These are phyloP conservation scores for Jimgerdemannia flammicorona DNA, from an alignment of 192 early-diverging fungal species.

Conservation along the genomic window DNA sequence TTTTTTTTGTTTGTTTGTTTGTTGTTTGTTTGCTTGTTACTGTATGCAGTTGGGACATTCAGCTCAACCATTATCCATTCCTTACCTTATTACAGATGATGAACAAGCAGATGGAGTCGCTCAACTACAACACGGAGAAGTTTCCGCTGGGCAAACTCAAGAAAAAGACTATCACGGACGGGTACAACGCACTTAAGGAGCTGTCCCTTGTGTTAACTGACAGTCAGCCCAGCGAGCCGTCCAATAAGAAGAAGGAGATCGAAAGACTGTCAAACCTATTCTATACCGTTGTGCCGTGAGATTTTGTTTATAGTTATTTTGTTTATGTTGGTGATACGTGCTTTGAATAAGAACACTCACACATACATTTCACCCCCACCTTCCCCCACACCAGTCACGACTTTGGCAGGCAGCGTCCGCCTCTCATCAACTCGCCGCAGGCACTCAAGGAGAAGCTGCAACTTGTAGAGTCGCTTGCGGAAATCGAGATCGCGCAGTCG, in stretches of 20 bases:
- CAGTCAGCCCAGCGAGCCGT: not conserved
- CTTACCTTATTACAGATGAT: constrained; percentile 28
- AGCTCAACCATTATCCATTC: no score
- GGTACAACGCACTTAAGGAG: constrained; percentile 53
- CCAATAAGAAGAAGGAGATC: not conserved
- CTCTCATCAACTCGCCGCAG: constrained; percentile 44
- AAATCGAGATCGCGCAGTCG: constrained; percentile 64
- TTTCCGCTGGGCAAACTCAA: constrained; percentile 71
- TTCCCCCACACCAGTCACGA: constrained; percentile 48
- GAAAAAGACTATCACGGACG: constrained; percentile 56
- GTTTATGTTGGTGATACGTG: not conserved
- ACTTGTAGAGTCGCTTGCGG: constrained; percentile 65
- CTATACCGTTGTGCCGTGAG: no score
- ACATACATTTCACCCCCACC: constrained; percentile 64
- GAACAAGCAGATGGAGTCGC: constrained; percentile 53
- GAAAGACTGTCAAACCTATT: not conserved
- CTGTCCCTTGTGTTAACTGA: constrained; percentile 45
- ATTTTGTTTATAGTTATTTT: no score
- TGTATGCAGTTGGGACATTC: no score
- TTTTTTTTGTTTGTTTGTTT: no score
- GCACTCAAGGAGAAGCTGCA: constrained; percentile 54
- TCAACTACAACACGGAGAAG: constrained; percentile 73
- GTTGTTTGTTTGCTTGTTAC: no score
- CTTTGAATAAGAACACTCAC: constrained; percentile 35
- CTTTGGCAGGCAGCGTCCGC: constrained; percentile 51